phyloP scores from a whole-genome alignment of 257 asterid genomes.

The Solanum etuberosum region DNA sequence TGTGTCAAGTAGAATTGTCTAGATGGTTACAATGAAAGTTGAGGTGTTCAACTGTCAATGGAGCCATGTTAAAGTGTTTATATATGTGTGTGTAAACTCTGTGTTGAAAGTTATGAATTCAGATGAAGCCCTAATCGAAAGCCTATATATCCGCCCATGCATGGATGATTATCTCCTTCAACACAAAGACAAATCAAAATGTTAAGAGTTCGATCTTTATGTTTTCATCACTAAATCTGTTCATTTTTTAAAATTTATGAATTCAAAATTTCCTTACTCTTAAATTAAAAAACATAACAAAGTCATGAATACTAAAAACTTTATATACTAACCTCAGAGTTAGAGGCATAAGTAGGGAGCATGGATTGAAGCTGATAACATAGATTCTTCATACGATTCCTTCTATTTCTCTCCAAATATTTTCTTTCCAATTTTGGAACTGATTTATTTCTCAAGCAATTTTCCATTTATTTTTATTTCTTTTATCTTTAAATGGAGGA shows the following conservation, averaged over 20 bases:
- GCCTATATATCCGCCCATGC: background rate
- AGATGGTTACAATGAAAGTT: background rate
- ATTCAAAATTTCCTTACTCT: background rate
- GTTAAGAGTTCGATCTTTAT: background rate
- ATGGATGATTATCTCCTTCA: background rate
- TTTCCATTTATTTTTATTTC: background rate
- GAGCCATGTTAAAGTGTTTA: background rate
- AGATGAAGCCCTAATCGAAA: background rate
- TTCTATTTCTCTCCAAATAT: slow-evolving; percentile 37
- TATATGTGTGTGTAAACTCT: background rate
- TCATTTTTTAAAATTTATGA: background rate
- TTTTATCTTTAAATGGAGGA: background rate
- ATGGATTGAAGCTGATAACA: slow-evolving; percentile 24
- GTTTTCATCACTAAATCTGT: too few species aligned
- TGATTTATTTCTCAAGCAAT: background rate
- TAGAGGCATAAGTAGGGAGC: slow-evolving; percentile 18
- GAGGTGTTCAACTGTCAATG: background rate
- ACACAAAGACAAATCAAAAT: background rate
- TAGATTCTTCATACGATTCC: slow-evolving; percentile 28
- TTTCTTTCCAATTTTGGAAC: slow-evolving; percentile 31
- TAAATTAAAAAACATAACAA: too few species aligned
- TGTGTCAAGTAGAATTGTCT: background rate
- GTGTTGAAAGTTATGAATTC: background rate
- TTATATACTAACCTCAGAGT: background rate
- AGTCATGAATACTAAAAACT: background rate